Percentiles rank a stretch among this genome's conserved stretches.
Evolutionary conservation across 73 alveolate genomes (phyloP).

Genomic region (Stentor coeruleus): DNA sequence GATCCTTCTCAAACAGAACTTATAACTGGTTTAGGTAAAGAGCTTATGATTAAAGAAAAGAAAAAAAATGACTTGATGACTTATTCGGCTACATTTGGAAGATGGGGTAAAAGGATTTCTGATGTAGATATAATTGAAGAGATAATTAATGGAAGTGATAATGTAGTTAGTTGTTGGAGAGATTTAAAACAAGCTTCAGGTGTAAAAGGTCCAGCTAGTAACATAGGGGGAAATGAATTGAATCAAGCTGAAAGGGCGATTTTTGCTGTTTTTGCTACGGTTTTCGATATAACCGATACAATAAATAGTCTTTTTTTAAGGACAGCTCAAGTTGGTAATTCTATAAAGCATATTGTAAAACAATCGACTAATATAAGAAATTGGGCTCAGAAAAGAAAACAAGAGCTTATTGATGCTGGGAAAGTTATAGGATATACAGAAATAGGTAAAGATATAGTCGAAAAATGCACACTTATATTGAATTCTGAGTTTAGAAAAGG

Average conservation of each 20-base stretch:
- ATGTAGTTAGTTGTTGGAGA: background rate
- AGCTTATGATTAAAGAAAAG: background rate
- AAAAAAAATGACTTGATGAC: background rate
- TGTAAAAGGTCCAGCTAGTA: background rate
- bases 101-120: slow-evolving; percentile 1
- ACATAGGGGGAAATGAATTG: background rate
- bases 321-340: background rate
- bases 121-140: background rate
- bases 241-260: slow-evolving; percentile 25
- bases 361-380: background rate
- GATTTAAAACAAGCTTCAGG: slow-evolving; percentile 11
- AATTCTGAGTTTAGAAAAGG: background rate
- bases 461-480: background rate
- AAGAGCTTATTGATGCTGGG: slow-evolving; percentile 4
- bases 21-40: background rate
- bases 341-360: background rate
- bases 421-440: background rate
- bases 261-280: slow-evolving; percentile 15
- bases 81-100: background rate
- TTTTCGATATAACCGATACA: slow-evolving; percentile 12
- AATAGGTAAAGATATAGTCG: background rate
- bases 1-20: background rate
- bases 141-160: background rate
- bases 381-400: slow-evolving; percentile 19
- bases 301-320: background rate